Evolutionary conservation across 2,329 filamentous ascomycete genomes (phyloP), one percentile per base, ranked within the genome.

Genomic region (Trichoderma sp.): DNA sequence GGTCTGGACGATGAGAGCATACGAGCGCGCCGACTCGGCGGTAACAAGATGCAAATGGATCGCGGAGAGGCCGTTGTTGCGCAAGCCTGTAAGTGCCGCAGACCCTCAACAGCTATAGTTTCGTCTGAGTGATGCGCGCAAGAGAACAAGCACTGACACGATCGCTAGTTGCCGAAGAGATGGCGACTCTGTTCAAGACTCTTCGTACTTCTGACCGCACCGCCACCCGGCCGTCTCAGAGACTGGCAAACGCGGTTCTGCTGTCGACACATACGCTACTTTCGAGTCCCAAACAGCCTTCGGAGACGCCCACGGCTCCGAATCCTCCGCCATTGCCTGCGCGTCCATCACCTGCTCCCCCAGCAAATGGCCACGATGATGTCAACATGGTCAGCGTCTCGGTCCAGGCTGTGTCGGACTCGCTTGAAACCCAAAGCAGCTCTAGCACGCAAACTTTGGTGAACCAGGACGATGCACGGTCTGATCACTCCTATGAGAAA

Each of bases 241-340:
- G 92, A 69, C 83, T 97, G 41, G 93, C 93, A 28, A 89, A 92
- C 57, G 85, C 93, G 45, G 93, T 93, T 1, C 81, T 97, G 24
- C 85, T 91, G 1, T 81, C 81, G 3, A 82, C 80, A 0, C 76
- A 77, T 48, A 76, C 76, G 1, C 71, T 79, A 5, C 71, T 78
- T 5, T 74, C 74, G 26, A 72, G 74, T 28, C 63, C 72, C 1
- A 77, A 76, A 62, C 69, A 71, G 60, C 52, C 71, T 12, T 56
- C 68, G 4, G 74, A 76, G 55, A 43, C 69, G 7, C 61, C 70
- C 14, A 52, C 66, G 6, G 68, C 69, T 5, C 41, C 71, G 3
- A 69, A 73, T 15, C 80, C 82, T 2, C 84, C 83, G 0, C 83
- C 83, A 3, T 74, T 86, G 2, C 84, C 84, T 5, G 78, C 79